Percentiles rank a stretch among this genome's conserved stretches.
These are phyloP conservation scores for Luzula sylvatica DNA, from an alignment of 176 grass and related monocot genomes.

Conservation along the genomic window DNA sequence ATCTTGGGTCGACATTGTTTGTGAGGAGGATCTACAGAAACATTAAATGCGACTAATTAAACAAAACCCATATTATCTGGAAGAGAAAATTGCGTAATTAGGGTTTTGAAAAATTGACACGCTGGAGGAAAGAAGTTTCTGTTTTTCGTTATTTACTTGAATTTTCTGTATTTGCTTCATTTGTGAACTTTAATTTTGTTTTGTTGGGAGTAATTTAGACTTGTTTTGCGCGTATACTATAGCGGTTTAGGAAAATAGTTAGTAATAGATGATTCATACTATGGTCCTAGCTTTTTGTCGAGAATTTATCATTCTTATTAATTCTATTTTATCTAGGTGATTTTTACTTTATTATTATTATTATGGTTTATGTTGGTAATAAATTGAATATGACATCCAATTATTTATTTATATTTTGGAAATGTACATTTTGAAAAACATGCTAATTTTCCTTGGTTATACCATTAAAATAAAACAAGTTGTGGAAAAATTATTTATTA, in stretches of 20 bases:
- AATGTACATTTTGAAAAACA: too few relatives aligned
- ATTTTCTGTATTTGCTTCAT: conserved; percentile 24
- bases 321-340: conserved; percentile 20
- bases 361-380: too few relatives aligned
- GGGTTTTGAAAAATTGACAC: conserved; percentile 37
- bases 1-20: conserved; percentile 85
- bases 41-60: conserved; percentile 94
- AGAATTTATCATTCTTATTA: conserved; percentile 8
- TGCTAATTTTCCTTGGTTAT: too few relatives aligned
- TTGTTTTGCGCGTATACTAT: conserved; percentile 27
- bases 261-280: conserved; percentile 24
- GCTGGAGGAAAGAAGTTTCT: conserved; percentile 17
- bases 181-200: conserved; percentile 22
- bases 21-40: conserved; percentile 99
- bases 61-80: conserved; percentile 15
- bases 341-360: too few relatives aligned
- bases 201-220: conserved; percentile 24
- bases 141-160: conserved; percentile 25
- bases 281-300: conserved; percentile 26
- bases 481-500: too few relatives aligned
- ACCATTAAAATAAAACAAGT: too few relatives aligned
- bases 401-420: too few relatives aligned
- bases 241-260: conserved; percentile 44
- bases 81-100: conserved; percentile 26
- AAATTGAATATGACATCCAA: too few relatives aligned